These are phyloP conservation scores for Lipomyces sp. DNA, from an alignment of 805 yeast genomes.

Conservation along the genomic window DNA sequence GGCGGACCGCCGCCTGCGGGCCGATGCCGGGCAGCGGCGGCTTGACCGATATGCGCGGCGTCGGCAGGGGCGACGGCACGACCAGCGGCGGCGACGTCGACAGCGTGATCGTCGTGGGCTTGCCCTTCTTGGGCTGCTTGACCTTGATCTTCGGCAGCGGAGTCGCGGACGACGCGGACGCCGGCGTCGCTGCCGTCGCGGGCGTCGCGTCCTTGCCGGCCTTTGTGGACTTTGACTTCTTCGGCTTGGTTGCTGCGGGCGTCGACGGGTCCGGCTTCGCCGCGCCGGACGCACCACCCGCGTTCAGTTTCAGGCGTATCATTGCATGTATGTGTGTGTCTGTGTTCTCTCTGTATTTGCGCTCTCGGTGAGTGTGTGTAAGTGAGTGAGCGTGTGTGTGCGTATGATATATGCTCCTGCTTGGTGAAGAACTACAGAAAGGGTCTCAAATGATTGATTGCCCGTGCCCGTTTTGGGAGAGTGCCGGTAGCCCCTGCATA, in stretches of 20 bases:
- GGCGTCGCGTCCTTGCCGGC: not conserved
- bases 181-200: not conserved
- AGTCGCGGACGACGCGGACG: not conserved
- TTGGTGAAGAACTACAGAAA: too few relatives aligned
- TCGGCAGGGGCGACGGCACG: not conserved
- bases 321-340: not conserved
- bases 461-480: too few relatives aligned
- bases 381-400: too few relatives aligned
- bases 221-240: constrained; percentile 1
- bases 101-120: not conserved
- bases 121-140: constrained; percentile 20
- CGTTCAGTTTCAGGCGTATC: constrained; percentile 19
- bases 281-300: constrained; percentile 6
- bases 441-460: too few relatives aligned
- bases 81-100: not conserved
- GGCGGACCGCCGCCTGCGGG: constrained; percentile 6
- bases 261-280: too few relatives aligned
- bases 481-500: too few relatives aligned
- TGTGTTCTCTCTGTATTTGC: too few relatives aligned
- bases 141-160: constrained; percentile 21
- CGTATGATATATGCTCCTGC: too few relatives aligned
- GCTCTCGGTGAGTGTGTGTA: too few relatives aligned
- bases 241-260: constrained; percentile 3
- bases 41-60: constrained; percentile 26
- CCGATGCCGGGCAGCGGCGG: constrained; percentile 19